Base-by-base conservation (phyloP, 2,329 filamentous ascomycete genomes). In the Decorospora gaudefroyi region DNA sequence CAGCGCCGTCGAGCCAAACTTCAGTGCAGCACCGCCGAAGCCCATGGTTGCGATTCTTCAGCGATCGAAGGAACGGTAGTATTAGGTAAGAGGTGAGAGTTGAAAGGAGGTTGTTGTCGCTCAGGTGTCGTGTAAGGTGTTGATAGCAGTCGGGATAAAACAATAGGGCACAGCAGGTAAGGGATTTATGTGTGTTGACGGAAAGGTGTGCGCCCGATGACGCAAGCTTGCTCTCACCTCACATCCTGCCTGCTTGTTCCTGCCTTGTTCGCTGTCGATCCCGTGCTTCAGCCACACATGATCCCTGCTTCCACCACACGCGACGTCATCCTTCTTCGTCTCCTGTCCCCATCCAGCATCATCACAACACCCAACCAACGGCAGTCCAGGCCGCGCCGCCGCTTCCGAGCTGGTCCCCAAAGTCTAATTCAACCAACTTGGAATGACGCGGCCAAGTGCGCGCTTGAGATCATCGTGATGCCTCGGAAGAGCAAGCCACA, bases 1-100 rank as follows among this genome's bases (percentile, higher is more conserved):
- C 62, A 95, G 75, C 67, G 85, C 78, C 68, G 86, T 86, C 63
- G 89, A 86, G 32, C 80, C 72, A 39, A 80, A 72, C 62, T 88
- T 89, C 59, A 95, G 81, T 59, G 82, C 76, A 50, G 84, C 69
- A 53, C 83, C 82, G 51, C 76, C 75, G 46, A 75, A 69, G 51
- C 77, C 81, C 84, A 87, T 87, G 40, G 25, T 64, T 39, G 31
- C 31, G 12, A 30, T 16, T 13, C 11, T 23, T 13, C n/a, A 10
- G 12, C 13, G 17, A 40, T 39, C 6, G 21, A 25, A 17, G 21
- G n/a, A 18, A 8, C 17, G 7, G 15, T 21, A 5, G 15, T 26
- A 15, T 16, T 33, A 41, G 21, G 21, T 25, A 16, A 25, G 27
- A 19, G 9, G 13, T 16, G 18, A 23, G 19, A 21, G 21, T 26